phyloP scores from a whole-genome alignment of 345 rosid species.

The Populus tremula region DNA sequence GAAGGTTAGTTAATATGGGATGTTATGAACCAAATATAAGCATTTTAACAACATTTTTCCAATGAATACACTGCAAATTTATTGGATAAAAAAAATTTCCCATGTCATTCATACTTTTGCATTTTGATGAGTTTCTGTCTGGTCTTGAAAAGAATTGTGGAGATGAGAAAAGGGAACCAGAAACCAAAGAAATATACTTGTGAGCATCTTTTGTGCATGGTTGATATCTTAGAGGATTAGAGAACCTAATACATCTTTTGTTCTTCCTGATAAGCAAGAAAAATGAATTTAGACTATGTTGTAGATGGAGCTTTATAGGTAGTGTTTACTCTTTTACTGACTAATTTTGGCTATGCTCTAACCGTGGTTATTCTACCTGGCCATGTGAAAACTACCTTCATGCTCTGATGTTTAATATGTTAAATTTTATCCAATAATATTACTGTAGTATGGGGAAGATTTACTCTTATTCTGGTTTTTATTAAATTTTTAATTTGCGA shows the following conservation, averaged over 20 bases:
- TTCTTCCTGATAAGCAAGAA: neutral
- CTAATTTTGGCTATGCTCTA: neutral
- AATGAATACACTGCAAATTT: too few species aligned
- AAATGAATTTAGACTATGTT: neutral
- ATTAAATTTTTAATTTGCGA: neutral
- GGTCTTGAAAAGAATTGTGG: too few species aligned
- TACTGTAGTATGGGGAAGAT: neutral
- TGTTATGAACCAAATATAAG: too few species aligned
- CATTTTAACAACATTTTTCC: too few species aligned
- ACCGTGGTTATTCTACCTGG: neutral
- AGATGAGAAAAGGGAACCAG: too few species aligned
- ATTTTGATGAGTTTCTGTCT: too few species aligned
- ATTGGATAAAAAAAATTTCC: too few species aligned
- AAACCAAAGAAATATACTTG: too few species aligned
- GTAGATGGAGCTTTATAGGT: neutral
- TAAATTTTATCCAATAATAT: neutral
- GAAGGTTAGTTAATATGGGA: neutral
- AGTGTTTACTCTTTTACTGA: neutral
- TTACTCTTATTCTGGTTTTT: neutral
- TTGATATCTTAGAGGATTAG: neutral
- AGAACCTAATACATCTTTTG: neutral
- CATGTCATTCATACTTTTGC: too few species aligned
- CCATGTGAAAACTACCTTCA: neutral
- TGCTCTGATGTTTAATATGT: neutral
- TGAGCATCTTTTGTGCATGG: too few species aligned